Conservation (phyloP, 2,329 filamentous ascomycete genomes). For the Trichoderma atrobrunneum region DNA sequence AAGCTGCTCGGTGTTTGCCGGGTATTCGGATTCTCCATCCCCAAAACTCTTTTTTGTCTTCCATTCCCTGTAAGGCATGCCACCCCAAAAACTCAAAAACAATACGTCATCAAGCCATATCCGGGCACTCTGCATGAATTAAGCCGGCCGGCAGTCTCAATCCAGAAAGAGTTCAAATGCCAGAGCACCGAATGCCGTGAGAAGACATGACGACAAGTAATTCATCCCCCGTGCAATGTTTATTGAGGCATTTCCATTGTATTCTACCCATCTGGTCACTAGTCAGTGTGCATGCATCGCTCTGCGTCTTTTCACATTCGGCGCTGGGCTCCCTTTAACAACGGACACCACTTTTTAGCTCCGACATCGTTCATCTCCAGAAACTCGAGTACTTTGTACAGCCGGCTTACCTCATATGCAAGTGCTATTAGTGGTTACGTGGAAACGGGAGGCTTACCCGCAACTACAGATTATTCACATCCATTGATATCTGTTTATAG, state of each 20-base stretch:
- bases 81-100: background rate
- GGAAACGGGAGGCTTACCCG: constrained; percentile 6
- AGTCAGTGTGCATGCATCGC: background rate
- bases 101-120: background rate
- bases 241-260: background rate
- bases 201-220: background rate
- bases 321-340: background rate
- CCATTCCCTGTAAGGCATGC: background rate
- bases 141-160: background rate
- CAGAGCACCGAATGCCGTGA: background rate
- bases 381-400: background rate
- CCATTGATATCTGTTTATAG: background rate
- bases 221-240: background rate
- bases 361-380: background rate
- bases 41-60: background rate
- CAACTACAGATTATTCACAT: background rate
- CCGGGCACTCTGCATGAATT: background rate
- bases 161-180: background rate
- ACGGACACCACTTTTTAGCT: background rate
- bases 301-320: background rate
- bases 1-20: background rate
- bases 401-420: background rate
- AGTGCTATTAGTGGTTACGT: constrained; percentile 1
- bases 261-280: background rate
- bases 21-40: background rate